Evolutionary conservation across 805 yeast species (phyloP), one percentile per base, ranked within the genome.

Genomic region (Priceomyces fermenticarens): DNA sequence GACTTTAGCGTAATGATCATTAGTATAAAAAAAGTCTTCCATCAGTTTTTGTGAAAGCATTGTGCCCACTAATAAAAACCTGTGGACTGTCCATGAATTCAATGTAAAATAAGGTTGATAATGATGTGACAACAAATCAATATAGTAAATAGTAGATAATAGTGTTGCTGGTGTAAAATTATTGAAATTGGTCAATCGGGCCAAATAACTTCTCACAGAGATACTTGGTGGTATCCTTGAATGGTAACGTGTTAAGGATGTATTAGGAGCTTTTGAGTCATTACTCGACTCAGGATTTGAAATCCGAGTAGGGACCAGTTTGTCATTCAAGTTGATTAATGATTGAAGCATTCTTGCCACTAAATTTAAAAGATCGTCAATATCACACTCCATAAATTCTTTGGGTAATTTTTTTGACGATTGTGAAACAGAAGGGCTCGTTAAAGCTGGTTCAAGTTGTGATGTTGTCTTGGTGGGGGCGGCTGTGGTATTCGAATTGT

Each of bases 21-120:
- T 91, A 11, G 97, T 88, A 63, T 93, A 90, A 62, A 93, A 91
- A 17, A 90, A 84, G 64, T 91, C 99, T 62, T 96, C 89, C 48
- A 89, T 72, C 1, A 95, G 91, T 59, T 91, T 91, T 48, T 91
- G 83, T 0, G 93, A 95, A 2, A 91, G 80, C 44, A 95, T 86
- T 0, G 96, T 89, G 1, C 96, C 93, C 0, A 96, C 90, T 31
- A 91, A 71, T 39, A 91, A 63, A 54, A 89, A 93, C 43, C 99
- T 75, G 59, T 91, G 99, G 3, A 91, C 97, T 0, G 99, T 91
- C 59, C 93, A 76, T 1, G 96, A 85, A 63, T 88, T 91, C 45
- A 91, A 66, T 12, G 90, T 85, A 67, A 91, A 91, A 31, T 78
- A 76, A 3, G 88, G 81, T 49, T 70, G 74, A 56, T 83, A 91